These are phyloP conservation scores for Zygnema circumcarinatum DNA, from an alignment of 139 green algal genomes.

Conservation along the genomic window DNA sequence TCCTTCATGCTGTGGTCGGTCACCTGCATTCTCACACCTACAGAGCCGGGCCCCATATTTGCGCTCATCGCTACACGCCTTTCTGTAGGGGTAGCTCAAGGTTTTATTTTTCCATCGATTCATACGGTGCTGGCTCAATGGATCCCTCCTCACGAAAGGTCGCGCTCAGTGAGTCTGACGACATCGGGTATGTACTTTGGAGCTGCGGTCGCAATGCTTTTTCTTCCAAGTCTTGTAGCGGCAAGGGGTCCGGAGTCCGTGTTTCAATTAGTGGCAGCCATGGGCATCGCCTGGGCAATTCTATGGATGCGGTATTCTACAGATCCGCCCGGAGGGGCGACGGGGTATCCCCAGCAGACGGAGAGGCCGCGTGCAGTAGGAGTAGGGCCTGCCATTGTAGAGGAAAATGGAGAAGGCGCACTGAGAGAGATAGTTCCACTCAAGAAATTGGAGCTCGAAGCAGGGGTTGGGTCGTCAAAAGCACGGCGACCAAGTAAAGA, in stretches of 20 bases:
- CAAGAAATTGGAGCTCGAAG: not conserved
- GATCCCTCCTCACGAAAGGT: constrained; percentile 88
- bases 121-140: constrained; percentile 93
- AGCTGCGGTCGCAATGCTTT: constrained; percentile 85
- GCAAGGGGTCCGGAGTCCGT: constrained; percentile 70
- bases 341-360: not conserved
- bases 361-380: constrained; percentile 10
- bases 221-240: constrained; percentile 77
- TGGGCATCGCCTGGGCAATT: constrained; percentile 81
- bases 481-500: not conserved
- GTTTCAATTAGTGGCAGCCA: constrained; percentile 72
- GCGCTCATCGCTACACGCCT: constrained; percentile 70
- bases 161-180: constrained; percentile 84
- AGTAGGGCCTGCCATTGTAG: not conserved
- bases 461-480: not conserved
- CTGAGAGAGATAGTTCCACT: not conserved
- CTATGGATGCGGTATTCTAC: constrained; percentile 61
- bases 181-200: constrained; percentile 99
- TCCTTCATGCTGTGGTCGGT: constrained; percentile 86
- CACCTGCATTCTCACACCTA: constrained; percentile 80
- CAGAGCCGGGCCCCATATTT: not conserved
- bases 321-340: constrained; percentile 42
- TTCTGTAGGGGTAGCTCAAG: constrained; percentile 85
- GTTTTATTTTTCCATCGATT: constrained; percentile 92
- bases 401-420: constrained; percentile 10